Conservation (phyloP, 163 green algal species). For the Volvox carteri region DNA sequence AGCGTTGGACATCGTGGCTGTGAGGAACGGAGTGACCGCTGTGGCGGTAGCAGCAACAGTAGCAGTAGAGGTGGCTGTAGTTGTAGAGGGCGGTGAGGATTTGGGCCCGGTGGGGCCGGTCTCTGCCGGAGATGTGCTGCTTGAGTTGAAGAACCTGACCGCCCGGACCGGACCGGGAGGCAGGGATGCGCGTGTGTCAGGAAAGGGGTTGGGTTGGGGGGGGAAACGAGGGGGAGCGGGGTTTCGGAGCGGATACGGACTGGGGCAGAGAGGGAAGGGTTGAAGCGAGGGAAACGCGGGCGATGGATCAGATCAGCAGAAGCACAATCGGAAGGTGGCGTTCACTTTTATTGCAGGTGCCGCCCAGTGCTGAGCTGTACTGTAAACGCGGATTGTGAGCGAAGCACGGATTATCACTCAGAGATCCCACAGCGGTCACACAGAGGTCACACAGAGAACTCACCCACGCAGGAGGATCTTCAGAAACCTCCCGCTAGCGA, state of each 20-base stretch:
- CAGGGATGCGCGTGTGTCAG: no score
- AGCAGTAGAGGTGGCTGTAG: neutral
- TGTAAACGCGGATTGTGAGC: no score
- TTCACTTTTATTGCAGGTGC: neutral
- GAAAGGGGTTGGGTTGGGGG: no score
- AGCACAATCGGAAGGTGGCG: neutral
- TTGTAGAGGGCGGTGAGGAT: neutral
- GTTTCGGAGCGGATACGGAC: neutral
- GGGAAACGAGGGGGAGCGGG: no score
- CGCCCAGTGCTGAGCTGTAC: neutral
- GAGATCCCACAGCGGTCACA: neutral
- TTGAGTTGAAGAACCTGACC: neutral
- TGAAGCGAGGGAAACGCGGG: neutral
- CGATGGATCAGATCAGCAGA: neutral
- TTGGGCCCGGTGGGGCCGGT: neutral
- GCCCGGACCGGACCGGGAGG: no score
- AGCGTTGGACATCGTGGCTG: no score
- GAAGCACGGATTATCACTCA: neutral
- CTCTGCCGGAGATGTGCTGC: neutral
- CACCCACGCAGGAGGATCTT: neutral
- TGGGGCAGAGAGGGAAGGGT: no score
- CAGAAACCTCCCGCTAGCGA: neutral
- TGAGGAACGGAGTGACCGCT: no score
- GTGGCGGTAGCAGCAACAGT: neutral
- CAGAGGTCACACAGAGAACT: neutral